Base-by-base conservation (phyloP, 768 basidiomycete species). In the Suillus discolor region DNA sequence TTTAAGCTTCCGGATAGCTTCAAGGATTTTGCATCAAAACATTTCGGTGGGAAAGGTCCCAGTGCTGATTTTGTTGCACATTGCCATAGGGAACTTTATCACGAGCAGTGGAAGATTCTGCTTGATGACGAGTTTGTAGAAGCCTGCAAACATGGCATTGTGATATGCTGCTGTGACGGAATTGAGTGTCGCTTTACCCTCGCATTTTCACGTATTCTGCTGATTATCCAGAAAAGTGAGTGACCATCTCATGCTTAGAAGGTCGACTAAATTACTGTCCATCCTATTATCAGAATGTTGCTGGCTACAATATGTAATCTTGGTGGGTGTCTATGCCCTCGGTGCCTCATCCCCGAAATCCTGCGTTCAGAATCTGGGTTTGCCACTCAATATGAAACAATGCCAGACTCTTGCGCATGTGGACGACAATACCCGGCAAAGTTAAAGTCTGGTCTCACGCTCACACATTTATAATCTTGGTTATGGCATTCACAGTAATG, bases 181-280 rank as follows among this genome's bases (percentile, higher is more conserved):
- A 23, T 71, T 8, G 31, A 53, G 20, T 11, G 66, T 18, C 57
- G 60, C 3, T 70, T n/a, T 78, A 70, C 57, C 71, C 71, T 16
- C 63, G 71, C 8, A 68, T 78, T 4, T 70, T 77, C 39, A 74
- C 74, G 1, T 77, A 77, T 62, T 71, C 73, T 25, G 74, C 77
- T 4, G 73, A 78, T 55, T 78, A 78, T 62, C 77, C 76, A 0
- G 78, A 79, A 62, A 79, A 79, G 78, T 78, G 57, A 39, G 71
- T 69, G 6, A n/a, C n/a, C n/a, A 7, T 6, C 18, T 20, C 18
- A 44, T n/a, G n/a, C n/a, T n/a, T n/a, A n/a, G n/a, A n/a, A n/a
- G n/a, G n/a, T n/a, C 15, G 6, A 16, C 6, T 44, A 44, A 18
- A 44, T 18, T 6, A n/a, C 6, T 20, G 15, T 8, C n/a, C 13